Percentiles rank a stretch among this genome's conserved stretches.
phyloP scores from a whole-genome alignment of 305 asterid genomes.

The Coffea humblotiana region DNA sequence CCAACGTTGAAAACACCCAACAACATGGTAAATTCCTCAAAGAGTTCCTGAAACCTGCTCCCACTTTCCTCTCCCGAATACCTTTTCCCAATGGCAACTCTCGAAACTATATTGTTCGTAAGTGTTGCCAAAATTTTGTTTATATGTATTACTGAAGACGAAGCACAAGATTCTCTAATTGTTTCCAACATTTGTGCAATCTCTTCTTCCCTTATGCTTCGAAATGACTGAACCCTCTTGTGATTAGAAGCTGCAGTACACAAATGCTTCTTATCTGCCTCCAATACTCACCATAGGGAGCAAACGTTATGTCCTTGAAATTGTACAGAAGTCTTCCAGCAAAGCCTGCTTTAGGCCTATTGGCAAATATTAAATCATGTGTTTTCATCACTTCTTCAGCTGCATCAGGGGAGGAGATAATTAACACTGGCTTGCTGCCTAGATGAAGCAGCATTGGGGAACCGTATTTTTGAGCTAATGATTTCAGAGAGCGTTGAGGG shows the following conservation, averaged over 20 bases:
- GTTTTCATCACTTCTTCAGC: slow-evolving; percentile 27
- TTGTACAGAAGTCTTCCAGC: slow-evolving; percentile 23
- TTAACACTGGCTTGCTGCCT: too few species aligned
- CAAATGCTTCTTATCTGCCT: too few species aligned
- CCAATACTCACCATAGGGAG: too few species aligned
- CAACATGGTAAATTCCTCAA: slow-evolving; percentile 28
- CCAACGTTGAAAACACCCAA: slow-evolving; percentile 13
- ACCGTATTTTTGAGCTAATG: too few species aligned
- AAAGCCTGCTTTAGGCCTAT: slow-evolving; percentile 35
- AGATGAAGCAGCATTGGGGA: too few species aligned
- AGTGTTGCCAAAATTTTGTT: not conserved
- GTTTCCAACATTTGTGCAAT: slow-evolving; percentile 27
- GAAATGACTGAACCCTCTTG: too few species aligned
- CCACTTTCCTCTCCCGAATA: slow-evolving; percentile 32
- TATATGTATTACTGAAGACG: slow-evolving; percentile 17
- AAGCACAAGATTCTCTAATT: slow-evolving; percentile 20
- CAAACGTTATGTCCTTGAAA: too few species aligned
- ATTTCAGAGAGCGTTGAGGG: too few species aligned
- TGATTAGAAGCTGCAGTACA: too few species aligned
- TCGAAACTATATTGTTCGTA: slow-evolving; percentile 1
- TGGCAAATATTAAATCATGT: slow-evolving; percentile 43
- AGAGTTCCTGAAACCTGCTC: slow-evolving; percentile 33
- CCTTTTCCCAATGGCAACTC: slow-evolving; percentile 36
- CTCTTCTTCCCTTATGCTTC: not conserved
- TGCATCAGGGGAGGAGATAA: too few species aligned